Percentiles rank a stretch among this genome's conserved stretches.
phyloP scores from a whole-genome alignment of 495 filamentous ascomycete species.

The Neurospora tetraspora region DNA sequence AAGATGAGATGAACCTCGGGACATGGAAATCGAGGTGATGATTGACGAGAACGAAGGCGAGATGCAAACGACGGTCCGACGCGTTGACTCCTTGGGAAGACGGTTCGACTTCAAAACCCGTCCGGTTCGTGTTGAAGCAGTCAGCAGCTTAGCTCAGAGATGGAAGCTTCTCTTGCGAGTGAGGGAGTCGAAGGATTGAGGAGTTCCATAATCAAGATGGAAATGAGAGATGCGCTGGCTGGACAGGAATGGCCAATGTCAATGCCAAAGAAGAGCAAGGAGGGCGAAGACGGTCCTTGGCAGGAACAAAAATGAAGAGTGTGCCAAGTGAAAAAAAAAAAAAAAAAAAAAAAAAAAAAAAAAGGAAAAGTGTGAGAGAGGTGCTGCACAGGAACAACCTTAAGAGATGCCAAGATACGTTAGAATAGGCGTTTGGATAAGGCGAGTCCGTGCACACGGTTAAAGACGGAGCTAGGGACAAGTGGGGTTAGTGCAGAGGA shows the following conservation, averaged over 20 bases:
- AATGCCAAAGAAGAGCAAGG: neutral
- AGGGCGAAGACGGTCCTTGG: neutral
- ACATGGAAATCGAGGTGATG: neutral
- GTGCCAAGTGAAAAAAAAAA: neutral
- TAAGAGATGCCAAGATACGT: neutral
- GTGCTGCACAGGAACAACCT: neutral
- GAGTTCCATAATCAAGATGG: neutral
- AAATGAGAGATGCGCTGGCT: neutral
- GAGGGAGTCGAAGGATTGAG: neutral
- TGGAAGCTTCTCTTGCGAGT: neutral
- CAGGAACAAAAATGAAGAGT: neutral
- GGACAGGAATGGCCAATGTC: neutral
- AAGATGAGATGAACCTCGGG: neutral
- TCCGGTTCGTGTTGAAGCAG: neutral
- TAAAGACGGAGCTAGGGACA: neutral
- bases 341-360: too few species aligned
- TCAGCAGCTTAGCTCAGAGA: neutral
- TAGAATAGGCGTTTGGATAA: neutral
- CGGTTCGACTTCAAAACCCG: neutral
- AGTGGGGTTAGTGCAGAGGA: neutral
- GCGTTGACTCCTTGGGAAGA: too few species aligned
- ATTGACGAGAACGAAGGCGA: neutral
- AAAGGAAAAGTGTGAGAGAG: neutral
- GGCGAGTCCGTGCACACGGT: neutral
- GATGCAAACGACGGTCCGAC: neutral